A percentile compares a stretch with the other conserved stretches of the same genome.
These are phyloP conservation scores for Tubosaeta sp. DNA, from an alignment of 768 basidiomycete species.

Conservation along the genomic window DNA sequence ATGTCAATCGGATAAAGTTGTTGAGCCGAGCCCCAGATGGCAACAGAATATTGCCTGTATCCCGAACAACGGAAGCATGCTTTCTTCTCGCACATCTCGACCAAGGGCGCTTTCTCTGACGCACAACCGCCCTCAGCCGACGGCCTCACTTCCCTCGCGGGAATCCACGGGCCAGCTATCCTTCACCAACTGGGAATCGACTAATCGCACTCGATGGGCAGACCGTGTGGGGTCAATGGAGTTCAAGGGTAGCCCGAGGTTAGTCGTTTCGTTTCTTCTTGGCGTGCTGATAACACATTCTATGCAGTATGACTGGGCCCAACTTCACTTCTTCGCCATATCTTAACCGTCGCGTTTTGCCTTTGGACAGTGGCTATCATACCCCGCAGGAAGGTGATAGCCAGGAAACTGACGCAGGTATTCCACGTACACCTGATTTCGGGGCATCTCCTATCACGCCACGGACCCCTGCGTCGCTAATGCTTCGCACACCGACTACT, in stretches of 20 bases:
- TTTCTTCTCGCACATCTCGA: constrained; percentile 15
- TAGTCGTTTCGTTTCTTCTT: not conserved
- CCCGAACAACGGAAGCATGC: not conserved
- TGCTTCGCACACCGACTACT: constrained; percentile 48
- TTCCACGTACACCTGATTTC: constrained; percentile 43
- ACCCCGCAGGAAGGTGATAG: constrained; percentile 19
- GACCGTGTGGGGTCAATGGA: constrained; percentile 12
- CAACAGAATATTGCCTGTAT: constrained; percentile 2
- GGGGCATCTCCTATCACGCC: constrained; percentile 49
- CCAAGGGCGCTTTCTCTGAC: constrained; percentile 30
- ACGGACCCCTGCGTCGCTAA: constrained; percentile 44
- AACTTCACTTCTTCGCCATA: constrained; percentile 12
- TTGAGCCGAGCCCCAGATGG: constrained; percentile 8
- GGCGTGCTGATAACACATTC: constrained; percentile 4
- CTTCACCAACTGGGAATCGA: constrained; percentile 25
- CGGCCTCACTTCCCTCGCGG: constrained; percentile 17
- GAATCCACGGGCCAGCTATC: constrained; percentile 28
- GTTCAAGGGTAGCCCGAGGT: constrained; percentile 14
- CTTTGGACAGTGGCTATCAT: constrained; percentile 17
- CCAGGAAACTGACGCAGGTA: constrained; percentile 35
- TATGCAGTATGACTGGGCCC: constrained; percentile 10
- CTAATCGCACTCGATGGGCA: constrained; percentile 19
- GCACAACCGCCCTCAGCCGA: constrained; percentile 19
- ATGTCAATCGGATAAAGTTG: not conserved
- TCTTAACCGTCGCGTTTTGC: constrained; percentile 8